phyloP scores from a whole-genome alignment of 306 rosid species.

The Geum urbanum region DNA sequence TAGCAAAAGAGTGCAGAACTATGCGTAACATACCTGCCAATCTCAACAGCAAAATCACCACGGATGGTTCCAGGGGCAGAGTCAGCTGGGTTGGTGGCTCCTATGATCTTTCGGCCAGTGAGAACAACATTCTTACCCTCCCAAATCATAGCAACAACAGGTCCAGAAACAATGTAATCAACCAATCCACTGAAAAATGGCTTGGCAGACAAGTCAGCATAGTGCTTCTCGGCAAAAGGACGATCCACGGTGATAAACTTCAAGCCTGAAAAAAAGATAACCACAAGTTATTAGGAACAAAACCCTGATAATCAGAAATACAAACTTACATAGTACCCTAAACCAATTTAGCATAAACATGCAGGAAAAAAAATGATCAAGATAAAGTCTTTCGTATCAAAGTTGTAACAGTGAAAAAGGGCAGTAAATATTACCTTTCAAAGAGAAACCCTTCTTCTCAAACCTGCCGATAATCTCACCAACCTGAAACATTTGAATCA shows the following conservation, averaged over 20 bases:
- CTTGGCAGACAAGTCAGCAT: constrained; percentile 81
- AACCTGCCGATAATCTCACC: constrained; percentile 87
- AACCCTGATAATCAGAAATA: too few species aligned
- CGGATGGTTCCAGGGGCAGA: constrained; percentile 95
- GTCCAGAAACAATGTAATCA: constrained; percentile 79
- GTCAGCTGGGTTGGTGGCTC: constrained; percentile 89
- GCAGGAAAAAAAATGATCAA: too few species aligned
- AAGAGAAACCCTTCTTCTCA: constrained; percentile 87
- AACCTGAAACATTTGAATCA: constrained; percentile 26
- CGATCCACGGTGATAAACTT: constrained; percentile 72
- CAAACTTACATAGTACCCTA: too few species aligned
- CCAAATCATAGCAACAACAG: constrained; percentile 98
- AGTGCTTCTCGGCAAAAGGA: constrained; percentile 84
- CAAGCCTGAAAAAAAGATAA: too few species aligned
- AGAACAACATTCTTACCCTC: constrained; percentile 82
- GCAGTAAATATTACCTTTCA: too few species aligned
- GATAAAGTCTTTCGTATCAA: too few species aligned
- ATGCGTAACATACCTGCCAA: too few species aligned
- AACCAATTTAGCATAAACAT: too few species aligned
- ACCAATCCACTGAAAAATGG: constrained; percentile 85
- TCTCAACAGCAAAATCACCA: constrained; percentile 85
- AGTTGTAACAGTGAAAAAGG: too few species aligned
- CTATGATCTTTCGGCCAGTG: constrained; percentile 82
- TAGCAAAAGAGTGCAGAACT: too few species aligned
- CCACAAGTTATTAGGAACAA: too few species aligned